Percentiles rank a stretch among this genome's conserved stretches.
Evolutionary conservation across 2,329 filamentous ascomycete species (phyloP).

Genomic region (Neophaeococcomyces mojaviensis): DNA sequence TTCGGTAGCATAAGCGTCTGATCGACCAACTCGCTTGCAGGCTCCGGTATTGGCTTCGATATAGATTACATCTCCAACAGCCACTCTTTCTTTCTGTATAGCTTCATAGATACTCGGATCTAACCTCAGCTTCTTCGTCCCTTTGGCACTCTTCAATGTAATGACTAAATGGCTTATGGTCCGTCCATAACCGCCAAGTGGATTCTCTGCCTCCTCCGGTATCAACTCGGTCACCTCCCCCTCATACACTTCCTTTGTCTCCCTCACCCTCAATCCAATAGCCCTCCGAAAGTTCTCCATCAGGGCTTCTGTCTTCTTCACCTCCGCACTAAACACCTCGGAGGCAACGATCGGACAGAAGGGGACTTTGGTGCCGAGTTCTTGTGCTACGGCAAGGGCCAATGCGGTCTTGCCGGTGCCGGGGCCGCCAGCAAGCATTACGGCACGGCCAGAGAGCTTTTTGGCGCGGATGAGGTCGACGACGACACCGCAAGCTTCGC

Average conservation of each 20-base stretch:
- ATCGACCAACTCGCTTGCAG: constrained; percentile 92
- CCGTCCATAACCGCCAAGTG: constrained; percentile 90
- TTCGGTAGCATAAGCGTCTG: constrained; percentile 94
- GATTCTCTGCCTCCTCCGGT: constrained; percentile 96
- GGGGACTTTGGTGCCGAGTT: constrained; percentile 94
- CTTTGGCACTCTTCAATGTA: constrained; percentile 87
- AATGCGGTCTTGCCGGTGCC: constrained; percentile 96
- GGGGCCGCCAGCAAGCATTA: constrained; percentile 86
- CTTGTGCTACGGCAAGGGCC: constrained; percentile 89
- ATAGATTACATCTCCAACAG: constrained; percentile 95
- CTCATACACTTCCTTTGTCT: constrained; percentile 99
- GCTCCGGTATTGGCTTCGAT: constrained; percentile 98
- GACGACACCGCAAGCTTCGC: constrained; percentile 92
- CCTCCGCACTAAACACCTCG: constrained; percentile 95
- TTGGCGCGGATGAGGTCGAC: constrained; percentile 93
- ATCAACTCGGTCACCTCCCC: constrained; percentile 97
- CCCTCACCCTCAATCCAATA: constrained; percentile 93
- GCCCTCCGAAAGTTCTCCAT: constrained; percentile 99
- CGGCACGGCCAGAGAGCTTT: constrained; percentile 94
- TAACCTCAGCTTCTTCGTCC: constrained; percentile 93
- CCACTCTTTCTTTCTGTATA: constrained; percentile 95
- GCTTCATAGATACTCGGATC: constrained; percentile 99
- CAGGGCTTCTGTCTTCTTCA: constrained; percentile 98
- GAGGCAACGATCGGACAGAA: constrained; percentile 98
- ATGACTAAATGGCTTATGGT: constrained; percentile 95